Base-by-base conservation (phyloP, 306 rosid species). In the Echinosophora koreensis region DNA sequence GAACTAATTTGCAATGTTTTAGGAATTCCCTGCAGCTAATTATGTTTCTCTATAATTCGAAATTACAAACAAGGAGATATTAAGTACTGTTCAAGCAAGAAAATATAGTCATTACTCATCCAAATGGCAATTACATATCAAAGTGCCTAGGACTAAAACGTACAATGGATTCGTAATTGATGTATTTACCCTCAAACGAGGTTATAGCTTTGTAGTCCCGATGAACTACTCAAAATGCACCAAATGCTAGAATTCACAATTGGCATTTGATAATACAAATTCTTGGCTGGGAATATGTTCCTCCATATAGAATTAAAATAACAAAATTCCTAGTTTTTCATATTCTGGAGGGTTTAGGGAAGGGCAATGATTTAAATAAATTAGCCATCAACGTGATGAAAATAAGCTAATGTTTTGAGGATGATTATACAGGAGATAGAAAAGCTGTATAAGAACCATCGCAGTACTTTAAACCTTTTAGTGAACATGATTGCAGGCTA, bases 361-460 rank as follows among this genome's bases (percentile, higher is more conserved):
- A 65, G 49, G 55, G 28, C n/a, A 49, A 47, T 52, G 55, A 57
- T 57, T 55, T 22, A 70, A 49, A 71, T 65, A 80, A 84, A 66
- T 70, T 51, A 60, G 38, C 34, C 46, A 60, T 71, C 80, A 69
- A 15, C 4, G 35, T 4, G 61, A 84, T 41, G 65, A 42, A 66
- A 59, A 42, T 47, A 72, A 76, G 84, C 18, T 64, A 10, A 42
- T 55, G 59, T 46, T 69, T 74, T 37, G 39, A 59, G 6, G 17
- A 56, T 13, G 44, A 69, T 84, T 62, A 84, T 64, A 67, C 70
- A 60, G 70, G 71, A 32, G 80, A 80, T 2, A 84, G 57, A 4
- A 82, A 80, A 77, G 88, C 83, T 44, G 73, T 71, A 72, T 80
- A 84, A 59, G 82, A 84, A 12, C 70, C 85, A 77, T 84, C 71